phyloP scores from a whole-genome alignment of 2,329 filamentous ascomycete genomes.

The Curvularia eragrostidis region DNA sequence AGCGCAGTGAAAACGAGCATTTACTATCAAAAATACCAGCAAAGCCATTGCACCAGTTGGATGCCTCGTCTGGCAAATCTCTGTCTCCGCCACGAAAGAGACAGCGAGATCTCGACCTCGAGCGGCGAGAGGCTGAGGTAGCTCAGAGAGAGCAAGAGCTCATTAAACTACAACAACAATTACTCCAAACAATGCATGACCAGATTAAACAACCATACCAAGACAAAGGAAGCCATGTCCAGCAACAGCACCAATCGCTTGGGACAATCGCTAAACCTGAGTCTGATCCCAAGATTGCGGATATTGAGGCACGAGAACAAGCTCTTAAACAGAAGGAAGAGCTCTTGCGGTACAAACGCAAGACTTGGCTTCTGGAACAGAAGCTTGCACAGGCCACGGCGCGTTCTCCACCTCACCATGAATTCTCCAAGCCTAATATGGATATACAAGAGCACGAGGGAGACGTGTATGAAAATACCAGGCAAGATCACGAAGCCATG shows the following conservation, averaged over 20 bases:
- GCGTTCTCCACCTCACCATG: not conserved
- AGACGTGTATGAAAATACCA: not conserved
- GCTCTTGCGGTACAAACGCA: slow-evolving; percentile 19
- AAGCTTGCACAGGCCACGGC: slow-evolving; percentile 12
- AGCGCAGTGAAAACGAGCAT: not conserved
- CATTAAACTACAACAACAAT: slow-evolving; percentile 14
- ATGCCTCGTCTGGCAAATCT: not conserved
- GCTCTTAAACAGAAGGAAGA: slow-evolving; percentile 18
- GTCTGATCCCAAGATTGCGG: not conserved
- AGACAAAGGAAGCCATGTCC: not conserved
- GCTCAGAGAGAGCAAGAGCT: slow-evolving; percentile 16
- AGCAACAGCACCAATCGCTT: not conserved
- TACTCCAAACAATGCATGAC: slow-evolving; percentile 8
- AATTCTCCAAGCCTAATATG: not conserved
- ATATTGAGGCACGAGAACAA: slow-evolving; percentile 15
- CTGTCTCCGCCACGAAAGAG: not conserved
- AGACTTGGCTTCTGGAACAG: slow-evolving; percentile 13
- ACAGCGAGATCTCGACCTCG: slow-evolving; percentile 3
- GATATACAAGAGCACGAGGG: not conserved
- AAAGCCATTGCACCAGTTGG: not conserved
- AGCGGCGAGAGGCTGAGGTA: slow-evolving; percentile 17
- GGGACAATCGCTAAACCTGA: not conserved
- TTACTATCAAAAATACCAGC: not conserved
- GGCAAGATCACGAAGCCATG: not conserved
- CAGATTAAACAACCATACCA: not conserved